These are phyloP conservation scores for Helicosporidium sp. DNA, from an alignment of 139 green algal genomes.

Conservation along the genomic window DNA sequence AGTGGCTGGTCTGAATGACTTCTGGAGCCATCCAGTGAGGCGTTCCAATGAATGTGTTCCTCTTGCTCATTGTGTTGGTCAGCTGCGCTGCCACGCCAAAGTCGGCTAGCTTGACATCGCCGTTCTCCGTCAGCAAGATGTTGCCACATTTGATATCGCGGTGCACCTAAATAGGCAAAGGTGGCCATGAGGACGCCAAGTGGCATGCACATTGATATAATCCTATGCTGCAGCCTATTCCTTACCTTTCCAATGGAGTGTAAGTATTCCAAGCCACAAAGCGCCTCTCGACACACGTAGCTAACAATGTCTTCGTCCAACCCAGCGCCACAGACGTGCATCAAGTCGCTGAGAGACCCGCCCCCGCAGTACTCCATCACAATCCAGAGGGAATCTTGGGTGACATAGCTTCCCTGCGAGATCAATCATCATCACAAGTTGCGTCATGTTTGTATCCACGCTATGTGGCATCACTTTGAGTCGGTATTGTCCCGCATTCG, in stretches of 20 bases:
- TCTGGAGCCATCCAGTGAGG: conserved; percentile 94
- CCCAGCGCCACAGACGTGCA: conserved; percentile 27
- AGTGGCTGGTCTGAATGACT: conserved; percentile 72
- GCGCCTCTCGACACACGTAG: conserved; percentile 63
- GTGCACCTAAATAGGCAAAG: conserved; percentile 42
- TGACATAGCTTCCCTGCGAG: conserved; percentile 41
- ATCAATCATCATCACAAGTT: no score
- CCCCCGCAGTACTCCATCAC: conserved; percentile 95
- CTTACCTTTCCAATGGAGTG: conserved; percentile 52
- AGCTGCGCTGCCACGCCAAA: conserved; percentile 38
- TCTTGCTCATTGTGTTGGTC: conserved; percentile 68
- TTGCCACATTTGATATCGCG: conserved; percentile 93
- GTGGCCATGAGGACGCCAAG: not conserved
- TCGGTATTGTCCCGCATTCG: no score
- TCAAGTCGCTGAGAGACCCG: conserved; percentile 70
- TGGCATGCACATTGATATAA: no score
- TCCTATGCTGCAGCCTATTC: not conserved
- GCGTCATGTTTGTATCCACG: no score
- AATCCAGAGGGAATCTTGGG: conserved; percentile 65
- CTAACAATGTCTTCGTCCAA: conserved; percentile 60
- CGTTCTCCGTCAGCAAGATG: conserved; percentile 64
- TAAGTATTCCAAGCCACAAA: conserved; percentile 72
- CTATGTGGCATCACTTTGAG: no score
- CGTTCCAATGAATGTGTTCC: conserved; percentile 90
- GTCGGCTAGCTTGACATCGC: conserved; percentile 28